phyloP scores from a whole-genome alignment of 129 eudicot genomes.

The Saposhnikovia divaricata region DNA sequence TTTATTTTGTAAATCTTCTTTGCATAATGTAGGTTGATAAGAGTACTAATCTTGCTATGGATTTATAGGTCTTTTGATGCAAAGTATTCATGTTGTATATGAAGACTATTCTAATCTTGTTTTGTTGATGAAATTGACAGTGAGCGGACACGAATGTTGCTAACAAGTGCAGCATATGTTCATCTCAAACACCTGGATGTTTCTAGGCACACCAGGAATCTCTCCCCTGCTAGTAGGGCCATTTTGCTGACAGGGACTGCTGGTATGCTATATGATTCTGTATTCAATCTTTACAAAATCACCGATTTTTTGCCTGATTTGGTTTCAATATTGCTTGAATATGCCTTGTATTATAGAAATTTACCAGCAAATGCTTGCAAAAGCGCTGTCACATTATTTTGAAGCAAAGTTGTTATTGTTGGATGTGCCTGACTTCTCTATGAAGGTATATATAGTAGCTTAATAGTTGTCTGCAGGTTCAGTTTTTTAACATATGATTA shows the following conservation, averaged over 20 bases:
- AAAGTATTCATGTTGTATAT: not conserved
- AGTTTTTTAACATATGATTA: not conserved
- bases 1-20: not conserved
- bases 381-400: conserved; percentile 73
- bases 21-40: not conserved
- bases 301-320: conserved; percentile 9
- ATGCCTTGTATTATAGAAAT: conserved; percentile 31
- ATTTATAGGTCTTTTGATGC: not conserved
- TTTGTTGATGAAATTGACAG: conserved; percentile 41
- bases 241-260: conserved; percentile 88
- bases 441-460: conserved; percentile 40
- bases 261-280: conserved; percentile 40
- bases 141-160: conserved; percentile 55
- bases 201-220: conserved; percentile 75
- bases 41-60: not conserved
- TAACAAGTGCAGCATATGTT: conserved; percentile 95
- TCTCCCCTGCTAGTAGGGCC: conserved; percentile 86
- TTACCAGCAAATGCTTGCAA: conserved; percentile 75
- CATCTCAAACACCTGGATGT: conserved; percentile 78
- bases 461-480: conserved; percentile 2
- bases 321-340: not conserved
- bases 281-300: conserved; percentile 2
- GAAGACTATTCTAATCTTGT: not conserved
- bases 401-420: conserved; percentile 70
- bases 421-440: conserved; percentile 68